Evolutionary conservation across 2,329 filamentous ascomycete species (phyloP), one percentile per base, ranked within the genome.

Genomic region (Curvularia sp.): DNA sequence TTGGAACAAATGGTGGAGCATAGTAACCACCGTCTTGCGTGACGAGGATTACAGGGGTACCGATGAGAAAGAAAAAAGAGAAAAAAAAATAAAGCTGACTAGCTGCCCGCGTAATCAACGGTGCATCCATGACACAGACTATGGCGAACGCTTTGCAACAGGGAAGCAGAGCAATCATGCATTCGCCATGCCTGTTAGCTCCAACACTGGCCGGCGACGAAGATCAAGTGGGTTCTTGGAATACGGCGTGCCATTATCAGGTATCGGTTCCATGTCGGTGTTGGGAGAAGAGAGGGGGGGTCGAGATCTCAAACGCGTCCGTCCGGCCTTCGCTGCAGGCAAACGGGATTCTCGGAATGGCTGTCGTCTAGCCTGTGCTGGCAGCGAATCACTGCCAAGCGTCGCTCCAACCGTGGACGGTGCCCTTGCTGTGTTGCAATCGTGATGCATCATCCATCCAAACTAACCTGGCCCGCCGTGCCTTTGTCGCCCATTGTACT

Each of bases 91-190:
- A 49, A 53, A 30, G 5, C 13, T 12, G 13, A 36, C 32, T 15
- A n/a, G 57, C 54, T 59, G 57, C 55, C 34, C 55, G 61, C 61
- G 63, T 65, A 65, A 65, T 65, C 57, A 57, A 49, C 49, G 42
- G 45, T 55, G 34, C 57, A 49, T 32, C 19, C 38, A 41, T 41
- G 49, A 51, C 52, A 57, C 38, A 42, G 27, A 54, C 36, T 21
- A 39, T 53, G 57, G 47, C 47, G 23, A 57, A 53, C 34, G 34
- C 41, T 27, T 38, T 41, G 36, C n/a, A 50, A 12, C 36, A 30
- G 27, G 36, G 25, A 50, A 49, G 38, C 32, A 25, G 38, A 55
- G 52, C 36, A 48, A 45, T 59, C n/a, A n/a, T 49, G 42, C 48
- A 48, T 52, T 53, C 39, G 50, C 56, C n/a, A 41, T 54, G 34